Percentiles rank a stretch among this genome's conserved stretches.
Evolutionary conservation across 306 rosid species (phyloP).

Genomic region (Rubus idaeus): DNA sequence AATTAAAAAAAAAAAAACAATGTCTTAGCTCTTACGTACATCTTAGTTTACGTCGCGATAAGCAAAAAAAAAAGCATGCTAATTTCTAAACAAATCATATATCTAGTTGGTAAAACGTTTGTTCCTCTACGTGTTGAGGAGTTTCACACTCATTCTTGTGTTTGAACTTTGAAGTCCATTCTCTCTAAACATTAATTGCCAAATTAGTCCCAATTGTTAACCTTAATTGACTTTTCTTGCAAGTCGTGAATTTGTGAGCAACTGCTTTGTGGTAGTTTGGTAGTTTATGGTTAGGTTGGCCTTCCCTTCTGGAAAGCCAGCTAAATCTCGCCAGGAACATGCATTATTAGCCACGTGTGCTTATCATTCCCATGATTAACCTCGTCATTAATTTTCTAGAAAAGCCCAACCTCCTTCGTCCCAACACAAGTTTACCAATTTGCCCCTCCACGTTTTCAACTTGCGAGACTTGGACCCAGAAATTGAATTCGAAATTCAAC

Average conservation of each 20-base stretch:
- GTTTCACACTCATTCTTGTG: not conserved
- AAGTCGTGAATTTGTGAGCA: not conserved
- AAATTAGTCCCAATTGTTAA: not conserved
- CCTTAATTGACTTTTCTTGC: not conserved
- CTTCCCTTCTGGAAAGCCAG: constrained; percentile 16
- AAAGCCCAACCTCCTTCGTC: not conserved
- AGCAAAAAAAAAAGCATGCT: no score
- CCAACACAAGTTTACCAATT: not conserved
- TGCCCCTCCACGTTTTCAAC: not conserved
- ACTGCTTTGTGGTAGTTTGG: not conserved
- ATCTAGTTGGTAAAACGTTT: not conserved
- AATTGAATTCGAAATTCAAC: not conserved
- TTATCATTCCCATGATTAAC: constrained; percentile 11
- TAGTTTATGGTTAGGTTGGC: constrained; percentile 24
- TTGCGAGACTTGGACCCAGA: not conserved
- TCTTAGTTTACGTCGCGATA: no score
- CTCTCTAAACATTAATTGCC: not conserved
- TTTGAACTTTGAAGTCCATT: no score
- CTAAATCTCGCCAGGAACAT: constrained; percentile 2
- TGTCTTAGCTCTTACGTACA: no score
- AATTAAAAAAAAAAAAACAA: no score
- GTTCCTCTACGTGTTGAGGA: no score
- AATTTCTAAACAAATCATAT: not conserved
- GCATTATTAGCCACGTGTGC: constrained; percentile 31
- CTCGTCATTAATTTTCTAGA: constrained; percentile 4